phyloP scores from a whole-genome alignment of 176 grass and related monocot species.

The Dactylis glomerata region DNA sequence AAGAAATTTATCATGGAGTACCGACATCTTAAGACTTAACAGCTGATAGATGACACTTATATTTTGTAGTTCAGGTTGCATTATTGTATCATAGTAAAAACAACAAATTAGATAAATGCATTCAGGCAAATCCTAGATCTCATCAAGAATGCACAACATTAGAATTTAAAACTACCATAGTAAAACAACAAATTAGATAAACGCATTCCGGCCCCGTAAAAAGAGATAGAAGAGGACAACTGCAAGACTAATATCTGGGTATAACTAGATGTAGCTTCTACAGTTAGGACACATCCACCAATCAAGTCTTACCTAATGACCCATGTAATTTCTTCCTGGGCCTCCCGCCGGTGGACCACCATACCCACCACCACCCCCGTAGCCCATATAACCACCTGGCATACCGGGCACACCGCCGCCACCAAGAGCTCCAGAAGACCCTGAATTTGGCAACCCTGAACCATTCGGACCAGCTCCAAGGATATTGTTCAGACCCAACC shows the following conservation, averaged over 20 bases:
- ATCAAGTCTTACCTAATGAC: constrained; percentile 76
- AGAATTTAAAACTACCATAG: background rate
- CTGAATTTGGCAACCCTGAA: constrained; percentile 34
- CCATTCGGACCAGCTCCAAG: constrained; percentile 43
- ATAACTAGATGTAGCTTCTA: constrained; percentile 15
- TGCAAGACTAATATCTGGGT: background rate
- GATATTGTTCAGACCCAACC: constrained; percentile 60
- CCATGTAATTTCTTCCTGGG: constrained; percentile 87
- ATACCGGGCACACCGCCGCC: constrained; percentile 44
- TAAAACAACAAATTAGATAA: too few relatives aligned
- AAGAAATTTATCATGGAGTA: background rate
- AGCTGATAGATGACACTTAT: background rate
- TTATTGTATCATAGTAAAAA: background rate
- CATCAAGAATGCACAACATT: background rate
- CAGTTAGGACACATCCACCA: constrained; percentile 17
- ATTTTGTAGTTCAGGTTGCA: background rate
- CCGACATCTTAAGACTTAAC: background rate
- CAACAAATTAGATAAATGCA: background rate
- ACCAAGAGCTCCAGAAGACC: constrained; percentile 49
- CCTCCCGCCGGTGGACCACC: constrained; percentile 65
- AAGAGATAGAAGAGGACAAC: background rate
- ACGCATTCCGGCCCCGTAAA: too few relatives aligned
- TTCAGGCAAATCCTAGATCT: background rate
- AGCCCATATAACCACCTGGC: constrained; percentile 54
- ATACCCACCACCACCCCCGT: constrained; percentile 72